phyloP scores from a whole-genome alignment of 495 filamentous ascomycete species.

The Aspergillus baeticus region DNA sequence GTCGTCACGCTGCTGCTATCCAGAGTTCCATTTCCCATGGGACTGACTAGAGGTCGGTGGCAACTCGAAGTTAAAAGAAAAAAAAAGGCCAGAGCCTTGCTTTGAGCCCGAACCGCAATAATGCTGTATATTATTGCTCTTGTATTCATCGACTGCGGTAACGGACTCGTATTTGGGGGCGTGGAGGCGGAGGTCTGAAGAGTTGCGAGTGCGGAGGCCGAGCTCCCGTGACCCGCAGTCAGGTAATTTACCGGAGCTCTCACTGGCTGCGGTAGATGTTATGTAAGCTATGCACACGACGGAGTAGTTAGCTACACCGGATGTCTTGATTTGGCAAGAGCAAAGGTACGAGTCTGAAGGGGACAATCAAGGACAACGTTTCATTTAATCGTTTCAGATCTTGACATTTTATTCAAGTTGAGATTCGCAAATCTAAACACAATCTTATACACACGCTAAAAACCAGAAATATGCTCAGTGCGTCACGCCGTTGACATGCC shows the following conservation, averaged over 20 bases:
- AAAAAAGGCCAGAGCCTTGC: not conserved
- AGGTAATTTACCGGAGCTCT: not conserved
- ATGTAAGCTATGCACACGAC: not conserved
- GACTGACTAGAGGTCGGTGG: not conserved
- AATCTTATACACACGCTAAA: too few species aligned
- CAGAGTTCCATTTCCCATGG: conserved; percentile 4
- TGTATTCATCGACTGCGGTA: not conserved
- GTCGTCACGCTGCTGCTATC: not conserved
- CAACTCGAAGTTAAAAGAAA: not conserved
- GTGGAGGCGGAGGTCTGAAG: not conserved
- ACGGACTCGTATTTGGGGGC: not conserved
- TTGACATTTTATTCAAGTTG: too few species aligned
- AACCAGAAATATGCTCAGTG: not conserved
- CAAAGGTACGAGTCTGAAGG: not conserved
- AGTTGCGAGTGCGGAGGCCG: not conserved
- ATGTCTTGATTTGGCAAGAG: not conserved
- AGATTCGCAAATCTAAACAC: too few species aligned
- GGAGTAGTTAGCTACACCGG: too few species aligned
- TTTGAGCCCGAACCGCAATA: too few species aligned
- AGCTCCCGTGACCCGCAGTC: not conserved
- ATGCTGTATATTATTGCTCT: not conserved
- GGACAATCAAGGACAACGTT: too few species aligned
- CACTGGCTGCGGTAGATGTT: not conserved
- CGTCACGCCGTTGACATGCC: not conserved
- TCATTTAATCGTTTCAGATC: too few species aligned